Percentiles rank a stretch among this genome's conserved stretches.
Conservation (phyloP, 1,284 basidiomycete species). For the Rhodotorula sp. region DNA sequence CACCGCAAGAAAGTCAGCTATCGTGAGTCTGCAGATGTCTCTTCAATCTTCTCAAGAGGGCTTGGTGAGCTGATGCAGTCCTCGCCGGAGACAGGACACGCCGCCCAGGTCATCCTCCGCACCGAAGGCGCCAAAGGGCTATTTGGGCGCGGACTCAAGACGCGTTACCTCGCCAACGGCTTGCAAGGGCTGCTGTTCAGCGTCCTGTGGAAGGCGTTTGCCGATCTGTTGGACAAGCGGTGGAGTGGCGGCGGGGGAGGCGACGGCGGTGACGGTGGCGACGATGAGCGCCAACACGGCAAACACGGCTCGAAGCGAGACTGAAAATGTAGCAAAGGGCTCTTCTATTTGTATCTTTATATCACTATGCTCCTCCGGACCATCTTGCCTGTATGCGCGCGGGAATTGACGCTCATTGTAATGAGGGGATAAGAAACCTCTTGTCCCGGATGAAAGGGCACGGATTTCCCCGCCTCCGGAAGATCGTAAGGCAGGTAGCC, state of each 20-base stretch:
- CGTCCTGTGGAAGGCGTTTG: constrained; percentile 77
- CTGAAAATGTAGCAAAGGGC: too few relatives aligned
- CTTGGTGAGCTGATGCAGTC: neutral
- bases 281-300: too few relatives aligned
- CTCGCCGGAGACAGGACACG: constrained; percentile 50
- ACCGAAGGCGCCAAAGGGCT: constrained; percentile 66
- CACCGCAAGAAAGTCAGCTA: constrained; percentile 76
- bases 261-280: neutral
- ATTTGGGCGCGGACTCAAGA: constrained; percentile 79
- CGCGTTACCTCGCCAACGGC: constrained; percentile 68
- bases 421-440: too few relatives aligned
- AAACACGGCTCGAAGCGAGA: too few relatives aligned
- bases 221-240: constrained; percentile 55
- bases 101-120: constrained; percentile 65
- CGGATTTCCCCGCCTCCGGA: neutral
- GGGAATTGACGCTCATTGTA: too few relatives aligned
- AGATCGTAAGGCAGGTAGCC: neutral
- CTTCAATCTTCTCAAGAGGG: neutral
- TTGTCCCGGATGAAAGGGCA: too few relatives aligned
- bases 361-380: too few relatives aligned
- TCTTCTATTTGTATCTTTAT: too few relatives aligned
- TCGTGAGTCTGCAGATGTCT: constrained; percentile 46
- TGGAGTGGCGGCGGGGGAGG: neutral
- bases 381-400: too few relatives aligned
- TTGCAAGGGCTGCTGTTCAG: constrained; percentile 81